Conservation (phyloP, 2,329 filamentous ascomycete species). For the Aureobasidium namibiae region DNA sequence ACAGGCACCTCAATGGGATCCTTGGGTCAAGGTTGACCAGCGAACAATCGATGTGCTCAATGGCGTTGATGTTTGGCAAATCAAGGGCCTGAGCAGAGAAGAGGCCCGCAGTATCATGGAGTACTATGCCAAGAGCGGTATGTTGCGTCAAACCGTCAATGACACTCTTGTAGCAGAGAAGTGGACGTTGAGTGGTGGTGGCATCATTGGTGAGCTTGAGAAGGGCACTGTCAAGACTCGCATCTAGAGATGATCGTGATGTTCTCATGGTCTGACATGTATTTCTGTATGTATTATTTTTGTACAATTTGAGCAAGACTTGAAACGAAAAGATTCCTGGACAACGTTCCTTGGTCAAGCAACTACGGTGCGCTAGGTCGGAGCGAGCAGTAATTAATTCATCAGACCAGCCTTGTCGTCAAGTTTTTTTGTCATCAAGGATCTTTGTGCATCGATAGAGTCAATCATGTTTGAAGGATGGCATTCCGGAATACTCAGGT, state of each 20-base stretch:
- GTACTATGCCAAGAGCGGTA: slow-evolving; percentile 83
- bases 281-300: slow-evolving; percentile 9
- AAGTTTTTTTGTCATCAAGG: background rate
- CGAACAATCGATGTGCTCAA: slow-evolving; percentile 42
- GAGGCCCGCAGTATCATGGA: slow-evolving; percentile 79
- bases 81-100: slow-evolving; percentile 61
- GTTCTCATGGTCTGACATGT: background rate
- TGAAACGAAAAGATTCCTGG: background rate
- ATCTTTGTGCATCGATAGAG: no score
- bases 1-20: slow-evolving; percentile 39
- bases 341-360: no score
- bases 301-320: background rate
- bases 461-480: background rate
- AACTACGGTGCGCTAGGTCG: no score
- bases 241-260: background rate
- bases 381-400: no score
- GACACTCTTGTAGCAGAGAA: slow-evolving; percentile 67
- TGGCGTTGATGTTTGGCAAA: slow-evolving; percentile 41
- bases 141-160: slow-evolving; percentile 63
- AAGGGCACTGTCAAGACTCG: slow-evolving; percentile 42
- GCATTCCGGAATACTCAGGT: background rate
- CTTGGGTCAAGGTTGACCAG: slow-evolving; percentile 45
- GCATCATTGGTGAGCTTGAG: slow-evolving; percentile 80
- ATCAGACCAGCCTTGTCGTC: no score
- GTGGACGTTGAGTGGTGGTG: slow-evolving; percentile 74